A percentile compares a stretch with the other conserved stretches of the same genome.
phyloP scores from a whole-genome alignment of 106 monocot genomes.

The Allium cepa region DNA sequence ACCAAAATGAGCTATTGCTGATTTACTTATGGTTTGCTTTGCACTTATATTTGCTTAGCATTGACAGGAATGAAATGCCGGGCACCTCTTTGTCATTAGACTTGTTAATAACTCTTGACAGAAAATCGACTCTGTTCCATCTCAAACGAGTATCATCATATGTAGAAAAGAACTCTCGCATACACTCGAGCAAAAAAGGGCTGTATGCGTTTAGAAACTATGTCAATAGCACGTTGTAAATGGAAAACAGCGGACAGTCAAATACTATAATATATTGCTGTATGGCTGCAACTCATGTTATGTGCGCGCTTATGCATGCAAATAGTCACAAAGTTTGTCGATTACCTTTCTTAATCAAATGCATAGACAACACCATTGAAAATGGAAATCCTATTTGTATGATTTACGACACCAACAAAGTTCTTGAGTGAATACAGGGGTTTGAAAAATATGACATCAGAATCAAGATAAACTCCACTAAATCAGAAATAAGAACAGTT shows the following conservation, averaged over 20 bases:
- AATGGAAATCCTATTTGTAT: constrained; percentile 26
- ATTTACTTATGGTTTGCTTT: too few relatives aligned
- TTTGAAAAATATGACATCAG: constrained; percentile 85
- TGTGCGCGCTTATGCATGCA: too few relatives aligned
- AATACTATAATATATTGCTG: too few relatives aligned
- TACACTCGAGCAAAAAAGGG: constrained; percentile 71
- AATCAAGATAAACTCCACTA: constrained; percentile 96
- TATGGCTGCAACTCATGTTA: too few relatives aligned
- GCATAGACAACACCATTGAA: constrained; percentile 85
- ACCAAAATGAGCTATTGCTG: too few relatives aligned
- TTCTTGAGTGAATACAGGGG: constrained; percentile 47
- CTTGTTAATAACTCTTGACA: constrained; percentile 65
- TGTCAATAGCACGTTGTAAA: too few relatives aligned
- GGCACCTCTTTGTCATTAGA: constrained; percentile 17
- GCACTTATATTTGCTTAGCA: too few relatives aligned
- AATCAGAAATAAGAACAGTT: constrained; percentile 44
- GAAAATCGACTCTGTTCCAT: constrained; percentile 85
- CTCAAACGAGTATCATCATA: constrained; percentile 68
- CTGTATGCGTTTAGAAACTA: constrained; percentile 14
- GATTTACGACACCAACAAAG: constrained; percentile 52
- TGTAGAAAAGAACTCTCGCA: constrained; percentile 66
- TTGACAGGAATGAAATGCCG: constrained; percentile 6
- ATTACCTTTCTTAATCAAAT: constrained; percentile 69
- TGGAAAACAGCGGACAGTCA: too few relatives aligned
- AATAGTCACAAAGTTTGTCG: neutral